phyloP scores from a whole-genome alignment of 768 basidiomycete genomes.

The Boletus rubescentipes region DNA sequence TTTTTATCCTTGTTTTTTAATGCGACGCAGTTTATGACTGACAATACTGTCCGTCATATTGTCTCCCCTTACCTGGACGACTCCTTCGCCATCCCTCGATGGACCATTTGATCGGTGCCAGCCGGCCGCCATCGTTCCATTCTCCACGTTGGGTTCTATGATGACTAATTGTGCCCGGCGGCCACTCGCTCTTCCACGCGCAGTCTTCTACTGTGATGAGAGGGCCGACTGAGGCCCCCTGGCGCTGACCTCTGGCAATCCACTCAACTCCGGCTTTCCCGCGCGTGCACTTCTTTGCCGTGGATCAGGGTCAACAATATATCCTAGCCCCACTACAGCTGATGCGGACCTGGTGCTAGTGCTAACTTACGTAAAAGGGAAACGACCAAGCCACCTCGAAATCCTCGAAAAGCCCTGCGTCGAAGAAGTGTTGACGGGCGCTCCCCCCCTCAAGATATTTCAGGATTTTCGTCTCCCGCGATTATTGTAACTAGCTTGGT shows the following conservation, averaged over 20 bases:
- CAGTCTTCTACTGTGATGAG: conserved; percentile 8
- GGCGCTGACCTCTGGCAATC: conserved; percentile 1
- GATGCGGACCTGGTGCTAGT: no score
- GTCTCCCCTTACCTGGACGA: neutral
- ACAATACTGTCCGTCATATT: neutral
- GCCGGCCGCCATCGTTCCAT: conserved; percentile 7
- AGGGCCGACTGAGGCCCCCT: conserved; percentile 1
- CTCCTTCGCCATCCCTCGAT: neutral
- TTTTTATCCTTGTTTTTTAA: conserved; percentile 21
- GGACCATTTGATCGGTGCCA: neutral
- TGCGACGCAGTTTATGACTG: neutral
- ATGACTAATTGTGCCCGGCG: conserved; percentile 27
- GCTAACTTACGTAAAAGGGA: conserved; percentile 12
- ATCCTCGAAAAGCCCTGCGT: conserved; percentile 34
- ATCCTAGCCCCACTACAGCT: conserved; percentile 12
- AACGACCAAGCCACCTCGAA: conserved; percentile 10
- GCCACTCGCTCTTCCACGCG: conserved; percentile 28
- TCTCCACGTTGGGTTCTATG: conserved; percentile 14
- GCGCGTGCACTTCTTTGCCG: conserved; percentile 24
- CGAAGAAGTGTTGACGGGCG: conserved; percentile 20
- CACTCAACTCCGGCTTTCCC: conserved; percentile 27
- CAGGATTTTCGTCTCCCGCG: conserved; percentile 20
- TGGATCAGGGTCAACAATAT: conserved; percentile 31
- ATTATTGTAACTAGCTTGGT: neutral
- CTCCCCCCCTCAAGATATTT: conserved; percentile 27